phyloP scores from a whole-genome alignment of 2,329 filamentous ascomycete genomes.

The Botryotinia convoluta region DNA sequence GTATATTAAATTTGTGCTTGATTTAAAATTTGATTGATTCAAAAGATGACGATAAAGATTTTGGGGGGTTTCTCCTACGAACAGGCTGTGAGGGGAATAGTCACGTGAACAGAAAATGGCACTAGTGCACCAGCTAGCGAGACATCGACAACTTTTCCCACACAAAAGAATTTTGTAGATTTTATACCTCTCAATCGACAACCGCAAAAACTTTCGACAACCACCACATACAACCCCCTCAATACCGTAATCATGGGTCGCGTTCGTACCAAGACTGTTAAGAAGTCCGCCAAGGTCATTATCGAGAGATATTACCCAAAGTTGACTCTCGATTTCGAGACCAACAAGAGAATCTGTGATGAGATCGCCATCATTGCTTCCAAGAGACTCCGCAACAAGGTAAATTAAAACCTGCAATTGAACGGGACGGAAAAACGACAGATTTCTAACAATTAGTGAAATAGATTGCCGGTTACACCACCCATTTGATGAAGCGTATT shows the following conservation, averaged over 20 bases:
- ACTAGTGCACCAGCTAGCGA: conserved; percentile 14
- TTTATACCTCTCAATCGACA: conserved; percentile 11
- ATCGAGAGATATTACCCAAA: conserved; percentile 98
- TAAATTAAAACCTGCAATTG: conserved; percentile 40
- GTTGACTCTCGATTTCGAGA: conserved; percentile 99
- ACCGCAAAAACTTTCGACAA: conserved; percentile 20
- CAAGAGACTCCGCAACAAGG: conserved; percentile 99
- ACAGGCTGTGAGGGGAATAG: background rate
- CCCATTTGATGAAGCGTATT: conserved; percentile 99
- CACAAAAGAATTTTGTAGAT: conserved; percentile 16
- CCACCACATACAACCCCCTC: conserved; percentile 20
- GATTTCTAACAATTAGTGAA: conserved; percentile 44
- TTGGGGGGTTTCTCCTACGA: background rate
- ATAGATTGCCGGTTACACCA: conserved; percentile 97
- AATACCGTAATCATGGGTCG: conserved; percentile 42
- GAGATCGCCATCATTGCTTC: conserved; percentile 99
- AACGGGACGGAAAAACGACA: conserved; percentile 60
- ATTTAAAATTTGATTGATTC: background rate
- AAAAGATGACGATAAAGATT: background rate
- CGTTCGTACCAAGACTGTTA: conserved; percentile 45
- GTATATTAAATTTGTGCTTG: background rate
- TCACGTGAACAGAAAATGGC: background rate
- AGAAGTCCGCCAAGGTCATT: conserved; percentile 87
- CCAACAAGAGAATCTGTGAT: conserved; percentile 99
- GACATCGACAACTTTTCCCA: conserved; percentile 16